A percentile compares a stretch with the other conserved stretches of the same genome.
Evolutionary conservation across 2,329 filamentous ascomycete genomes (phyloP).

Genomic region (Xylaria sp.): DNA sequence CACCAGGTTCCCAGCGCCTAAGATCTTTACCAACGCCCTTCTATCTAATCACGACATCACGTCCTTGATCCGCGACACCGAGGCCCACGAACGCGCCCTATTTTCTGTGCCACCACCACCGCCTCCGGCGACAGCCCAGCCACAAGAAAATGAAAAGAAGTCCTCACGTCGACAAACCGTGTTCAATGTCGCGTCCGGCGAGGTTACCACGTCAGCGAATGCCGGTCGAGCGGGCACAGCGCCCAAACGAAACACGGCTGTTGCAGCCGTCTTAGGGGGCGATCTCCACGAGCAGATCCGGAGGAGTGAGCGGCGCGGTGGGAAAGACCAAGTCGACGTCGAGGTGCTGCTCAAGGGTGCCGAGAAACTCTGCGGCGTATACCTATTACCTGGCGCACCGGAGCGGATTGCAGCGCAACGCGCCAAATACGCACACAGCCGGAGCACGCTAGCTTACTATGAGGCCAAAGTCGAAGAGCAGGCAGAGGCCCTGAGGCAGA

Average conservation of each 20-base stretch:
- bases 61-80: conserved; percentile 91
- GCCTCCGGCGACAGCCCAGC: conserved; percentile 58
- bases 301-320: conserved; percentile 61
- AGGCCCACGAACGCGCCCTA: conserved; percentile 91
- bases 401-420: conserved; percentile 80
- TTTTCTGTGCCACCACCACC: conserved; percentile 86
- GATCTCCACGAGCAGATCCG: conserved; percentile 86
- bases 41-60: conserved; percentile 92
- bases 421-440: conserved; percentile 75
- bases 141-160: conserved; percentile 58
- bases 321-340: conserved; percentile 81
- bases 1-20: conserved; percentile 84
- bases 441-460: conserved; percentile 80
- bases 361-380: conserved; percentile 89
- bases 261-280: conserved; percentile 87
- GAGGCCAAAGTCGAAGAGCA: conserved; percentile 84
- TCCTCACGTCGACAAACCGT: conserved; percentile 68
- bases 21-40: conserved; percentile 94
- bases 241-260: conserved; percentile 80
- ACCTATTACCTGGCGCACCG: conserved; percentile 80
- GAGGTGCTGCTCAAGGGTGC: conserved; percentile 85
- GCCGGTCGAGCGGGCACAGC: conserved; percentile 58
- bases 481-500: conserved; percentile 74
- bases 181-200: conserved; percentile 71
- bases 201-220: conserved; percentile 66